These are phyloP conservation scores for Punica granatum DNA, from an alignment of 345 rosid genomes.

Conservation along the genomic window DNA sequence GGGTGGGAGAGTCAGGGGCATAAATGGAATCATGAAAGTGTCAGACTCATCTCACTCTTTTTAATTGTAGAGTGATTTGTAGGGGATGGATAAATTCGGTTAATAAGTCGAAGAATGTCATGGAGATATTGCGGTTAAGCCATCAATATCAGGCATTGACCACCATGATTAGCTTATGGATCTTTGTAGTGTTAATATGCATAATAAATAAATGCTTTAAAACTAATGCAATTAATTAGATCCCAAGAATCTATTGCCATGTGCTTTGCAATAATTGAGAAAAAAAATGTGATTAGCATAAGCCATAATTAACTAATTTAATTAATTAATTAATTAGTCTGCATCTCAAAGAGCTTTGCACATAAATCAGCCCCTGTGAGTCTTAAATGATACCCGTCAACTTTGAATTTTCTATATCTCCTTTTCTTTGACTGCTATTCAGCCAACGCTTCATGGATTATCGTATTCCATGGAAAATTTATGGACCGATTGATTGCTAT, in stretches of 20 bases:
- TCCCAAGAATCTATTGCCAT: constrained; percentile 10
- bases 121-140: constrained; percentile 6
- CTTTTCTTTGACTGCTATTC: constrained; percentile 1
- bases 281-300: neutral
- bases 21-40: too few species aligned
- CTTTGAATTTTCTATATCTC: neutral
- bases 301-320: neutral
- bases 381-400: neutral
- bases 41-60: too few species aligned
- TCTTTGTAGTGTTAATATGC: neutral
- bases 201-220: neutral
- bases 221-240: neutral
- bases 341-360: neutral
- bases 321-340: neutral
- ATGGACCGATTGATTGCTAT: neutral
- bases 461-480: neutral
- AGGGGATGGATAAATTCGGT: too few species aligned
- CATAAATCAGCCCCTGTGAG: neutral
- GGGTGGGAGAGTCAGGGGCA: too few species aligned
- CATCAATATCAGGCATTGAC: constrained; percentile 7
- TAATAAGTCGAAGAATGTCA: constrained; percentile 1
- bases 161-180: constrained; percentile 1
- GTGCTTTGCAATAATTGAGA: constrained; percentile 5
- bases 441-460: neutral
- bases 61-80: too few species aligned